phyloP scores from a whole-genome alignment of 306 rosid genomes.

The Coriaria nepalensis region DNA sequence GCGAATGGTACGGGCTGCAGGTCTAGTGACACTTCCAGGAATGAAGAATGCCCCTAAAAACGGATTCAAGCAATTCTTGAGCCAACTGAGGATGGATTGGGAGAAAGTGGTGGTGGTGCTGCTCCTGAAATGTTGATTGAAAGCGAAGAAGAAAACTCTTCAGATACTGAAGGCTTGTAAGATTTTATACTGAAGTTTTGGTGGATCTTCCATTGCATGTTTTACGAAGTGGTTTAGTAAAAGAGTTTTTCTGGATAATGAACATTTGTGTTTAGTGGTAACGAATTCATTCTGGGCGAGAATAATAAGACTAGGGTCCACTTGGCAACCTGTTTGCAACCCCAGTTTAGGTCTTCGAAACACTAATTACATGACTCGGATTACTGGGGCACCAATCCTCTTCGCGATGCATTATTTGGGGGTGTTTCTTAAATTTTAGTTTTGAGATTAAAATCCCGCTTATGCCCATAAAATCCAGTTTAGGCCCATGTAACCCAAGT shows the following conservation, averaged over 20 bases:
- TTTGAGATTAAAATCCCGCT: too few relatives aligned
- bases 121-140: constrained; percentile 22
- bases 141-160: constrained; percentile 59
- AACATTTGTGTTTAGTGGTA: not conserved
- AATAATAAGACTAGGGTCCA: too few relatives aligned
- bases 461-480: too few relatives aligned
- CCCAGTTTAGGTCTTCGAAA: too few relatives aligned
- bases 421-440: too few relatives aligned
- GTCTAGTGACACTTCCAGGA: constrained; percentile 54
- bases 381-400: too few relatives aligned
- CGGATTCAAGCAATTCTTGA: constrained; percentile 82
- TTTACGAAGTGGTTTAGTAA: not conserved
- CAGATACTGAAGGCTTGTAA: constrained; percentile 54
- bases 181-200: constrained; percentile 4
- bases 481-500: too few relatives aligned
- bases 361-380: too few relatives aligned
- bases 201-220: not conserved
- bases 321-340: too few relatives aligned
- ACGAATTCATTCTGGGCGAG: too few relatives aligned
- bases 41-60: constrained; percentile 66
- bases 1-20: constrained; percentile 66
- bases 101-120: constrained; percentile 32
- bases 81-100: constrained; percentile 47
- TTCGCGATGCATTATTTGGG: too few relatives aligned
- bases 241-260: not conserved